Evolutionary conservation across 2,329 filamentous ascomycete species (phyloP).

Genomic region (Aspergillus terreus): DNA sequence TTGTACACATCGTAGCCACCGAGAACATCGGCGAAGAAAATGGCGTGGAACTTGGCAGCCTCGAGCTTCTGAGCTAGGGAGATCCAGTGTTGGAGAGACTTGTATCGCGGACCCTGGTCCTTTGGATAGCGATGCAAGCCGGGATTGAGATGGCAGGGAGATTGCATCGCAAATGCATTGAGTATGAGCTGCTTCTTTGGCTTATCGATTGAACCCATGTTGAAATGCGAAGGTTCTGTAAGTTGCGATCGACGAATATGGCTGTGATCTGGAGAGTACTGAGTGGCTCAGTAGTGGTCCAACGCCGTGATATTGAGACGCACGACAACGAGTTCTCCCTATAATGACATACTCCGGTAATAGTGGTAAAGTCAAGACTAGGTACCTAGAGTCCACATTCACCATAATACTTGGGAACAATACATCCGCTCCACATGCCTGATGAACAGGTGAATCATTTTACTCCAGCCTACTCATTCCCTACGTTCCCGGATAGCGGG

Average conservation of each 20-base stretch:
- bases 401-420: too few relatives aligned
- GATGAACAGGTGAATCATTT: not conserved
- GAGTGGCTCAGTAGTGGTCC: too few relatives aligned
- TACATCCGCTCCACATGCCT: not conserved
- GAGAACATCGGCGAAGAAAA: constrained; percentile 51
- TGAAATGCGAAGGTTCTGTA: not conserved
- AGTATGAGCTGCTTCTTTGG: constrained; percentile 40
- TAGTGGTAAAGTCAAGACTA: not conserved
- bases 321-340: not conserved
- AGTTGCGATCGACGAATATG: too few relatives aligned
- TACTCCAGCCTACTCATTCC: too few relatives aligned
- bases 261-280: too few relatives aligned
- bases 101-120: constrained; percentile 38
- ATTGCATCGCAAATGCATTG: constrained; percentile 48
- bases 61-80: constrained; percentile 47
- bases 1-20: constrained; percentile 48
- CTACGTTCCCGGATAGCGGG: constrained; percentile 2
- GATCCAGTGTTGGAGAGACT: constrained; percentile 46
- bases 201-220: not conserved
- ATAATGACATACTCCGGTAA: not conserved
- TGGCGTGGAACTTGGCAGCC: constrained; percentile 47
- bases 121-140: constrained; percentile 36
- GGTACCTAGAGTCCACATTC: too few relatives aligned
- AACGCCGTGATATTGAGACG: too few relatives aligned
- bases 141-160: constrained; percentile 46